Base-by-base conservation (phyloP, 1,284 basidiomycete genomes). In the Ustilago esculenta region DNA sequence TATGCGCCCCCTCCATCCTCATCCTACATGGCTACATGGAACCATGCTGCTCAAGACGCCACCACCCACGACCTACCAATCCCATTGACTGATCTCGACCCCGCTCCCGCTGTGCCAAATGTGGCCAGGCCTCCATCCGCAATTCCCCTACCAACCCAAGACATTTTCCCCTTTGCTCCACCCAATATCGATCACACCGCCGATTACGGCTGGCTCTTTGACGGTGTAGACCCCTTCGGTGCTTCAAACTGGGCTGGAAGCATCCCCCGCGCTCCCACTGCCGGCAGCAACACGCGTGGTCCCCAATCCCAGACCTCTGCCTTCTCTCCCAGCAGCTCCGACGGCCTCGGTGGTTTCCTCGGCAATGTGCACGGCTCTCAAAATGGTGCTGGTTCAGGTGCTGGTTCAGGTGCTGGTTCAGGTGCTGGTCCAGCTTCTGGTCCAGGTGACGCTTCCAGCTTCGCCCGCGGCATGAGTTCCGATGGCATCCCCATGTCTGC, bases 201-300 rank as follows among this genome's bases (percentile, higher is more conserved):
- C 33, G 69, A 74, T 37, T 74, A 72, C 29, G 70, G 59, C 42
- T 74, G 72, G 72, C 58, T 74, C 44, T 74, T 74, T 52, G 72
- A 74, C 23, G 72, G 68, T 17, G 59, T 64, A 15, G 70, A 74
- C 50, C 65, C 68, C 0, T 72, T 71, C 21, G 57, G 57, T 20
- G 66, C 54, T n/a, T 51, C 66, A n/a, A 57, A 52, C 11, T 59
- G 39, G 41, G 61, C 50, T 5, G 51, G 54, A 29, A 56, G 51
- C 18, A 41, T 59, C 30, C 42, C 58, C n/a, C 58, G 65, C 12
- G 35, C 27, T 4, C 25, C 54, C 24, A 56, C 48, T 24, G 36
- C 50, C 8, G 54, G 54, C 41, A 57, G 58, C 58, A 63, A 55
- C 20, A 18, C 35, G 6, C 59, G 59, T 6, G 66, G 55, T 4